Evolutionary conservation across 345 rosid species (phyloP).

Genomic region (Eutrema japonicum): DNA sequence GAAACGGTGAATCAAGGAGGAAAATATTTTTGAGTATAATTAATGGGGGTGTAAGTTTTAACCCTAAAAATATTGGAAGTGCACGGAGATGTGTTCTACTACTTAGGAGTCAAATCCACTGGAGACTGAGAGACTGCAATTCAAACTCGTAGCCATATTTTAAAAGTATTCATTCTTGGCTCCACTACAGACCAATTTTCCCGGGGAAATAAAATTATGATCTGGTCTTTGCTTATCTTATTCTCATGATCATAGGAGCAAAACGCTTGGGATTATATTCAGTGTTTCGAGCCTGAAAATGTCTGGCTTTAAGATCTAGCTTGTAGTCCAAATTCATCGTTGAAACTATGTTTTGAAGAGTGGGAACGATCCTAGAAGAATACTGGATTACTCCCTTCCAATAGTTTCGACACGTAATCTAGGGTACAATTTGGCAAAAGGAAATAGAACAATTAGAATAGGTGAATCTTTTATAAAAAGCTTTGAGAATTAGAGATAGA

Average conservation of each 20-base stretch:
- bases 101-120: too few species aligned
- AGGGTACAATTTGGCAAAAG: conserved; percentile 16
- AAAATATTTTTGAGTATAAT: too few species aligned
- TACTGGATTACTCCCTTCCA: conserved; percentile 96
- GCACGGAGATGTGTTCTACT: too few species aligned
- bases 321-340: conserved; percentile 81
- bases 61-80: too few species aligned
- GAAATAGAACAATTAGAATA: not conserved
- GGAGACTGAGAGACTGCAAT: too few species aligned
- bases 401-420: conserved; percentile 26
- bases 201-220: conserved; percentile 49
- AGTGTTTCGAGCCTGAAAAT: conserved; percentile 76
- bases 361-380: conserved; percentile 95
- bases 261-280: conserved; percentile 86
- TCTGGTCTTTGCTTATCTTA: conserved; percentile 72
- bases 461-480: conserved; percentile 22
- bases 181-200: too few species aligned
- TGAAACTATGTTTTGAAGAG: conserved; percentile 86
- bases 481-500: conserved; percentile 31
- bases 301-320: conserved; percentile 75
- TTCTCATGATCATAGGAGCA: conserved; percentile 76
- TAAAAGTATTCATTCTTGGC: too few species aligned
- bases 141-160: conserved; percentile 42
- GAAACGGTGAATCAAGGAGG: too few species aligned
- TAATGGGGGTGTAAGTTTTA: too few species aligned